Percentiles rank a stretch among this genome's conserved stretches.
Evolutionary conservation across 345 rosid genomes (phyloP).

Genomic region (Bruguiera gymnorhiza): DNA sequence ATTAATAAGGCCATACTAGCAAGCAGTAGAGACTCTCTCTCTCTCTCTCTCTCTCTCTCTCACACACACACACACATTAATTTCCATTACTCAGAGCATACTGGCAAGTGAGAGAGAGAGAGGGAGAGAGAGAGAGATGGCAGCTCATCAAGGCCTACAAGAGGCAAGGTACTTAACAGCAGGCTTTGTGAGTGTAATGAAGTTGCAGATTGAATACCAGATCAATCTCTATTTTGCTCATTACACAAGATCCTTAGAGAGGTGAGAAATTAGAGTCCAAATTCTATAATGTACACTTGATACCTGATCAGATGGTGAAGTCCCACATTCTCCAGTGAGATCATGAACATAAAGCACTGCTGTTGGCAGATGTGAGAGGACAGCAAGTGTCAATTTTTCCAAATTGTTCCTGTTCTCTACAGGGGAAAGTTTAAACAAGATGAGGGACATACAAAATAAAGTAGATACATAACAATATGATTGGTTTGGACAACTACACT

Average conservation of each 20-base stretch:
- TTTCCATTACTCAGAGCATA: too few species aligned
- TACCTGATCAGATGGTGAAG: slow-evolving; percentile 92
- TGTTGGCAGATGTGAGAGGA: slow-evolving; percentile 86
- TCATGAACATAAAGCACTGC: slow-evolving; percentile 92
- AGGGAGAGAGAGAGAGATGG: too few species aligned
- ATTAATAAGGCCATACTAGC: too few species aligned
- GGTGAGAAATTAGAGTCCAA: background rate
- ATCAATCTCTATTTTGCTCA: background rate
- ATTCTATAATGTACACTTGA: background rate
- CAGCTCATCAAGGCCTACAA: too few species aligned
- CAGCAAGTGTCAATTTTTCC: slow-evolving; percentile 91
- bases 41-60: too few species aligned
- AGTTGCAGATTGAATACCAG: too few species aligned
- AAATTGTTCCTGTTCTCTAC: slow-evolving; percentile 88
- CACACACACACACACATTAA: too few species aligned
- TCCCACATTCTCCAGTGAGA: slow-evolving; percentile 94
- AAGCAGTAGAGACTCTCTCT: too few species aligned
- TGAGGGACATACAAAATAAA: background rate
- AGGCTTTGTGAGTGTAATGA: too few species aligned
- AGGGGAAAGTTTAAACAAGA: slow-evolving; percentile 11
- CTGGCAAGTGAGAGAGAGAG: too few species aligned
- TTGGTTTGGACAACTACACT: too few species aligned
- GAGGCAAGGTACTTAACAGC: too few species aligned
- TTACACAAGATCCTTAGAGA: background rate
- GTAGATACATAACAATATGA: background rate